These are phyloP conservation scores for Orbilia blumenaviensis DNA, from an alignment of 2,329 filamentous ascomycete genomes.

Conservation along the genomic window DNA sequence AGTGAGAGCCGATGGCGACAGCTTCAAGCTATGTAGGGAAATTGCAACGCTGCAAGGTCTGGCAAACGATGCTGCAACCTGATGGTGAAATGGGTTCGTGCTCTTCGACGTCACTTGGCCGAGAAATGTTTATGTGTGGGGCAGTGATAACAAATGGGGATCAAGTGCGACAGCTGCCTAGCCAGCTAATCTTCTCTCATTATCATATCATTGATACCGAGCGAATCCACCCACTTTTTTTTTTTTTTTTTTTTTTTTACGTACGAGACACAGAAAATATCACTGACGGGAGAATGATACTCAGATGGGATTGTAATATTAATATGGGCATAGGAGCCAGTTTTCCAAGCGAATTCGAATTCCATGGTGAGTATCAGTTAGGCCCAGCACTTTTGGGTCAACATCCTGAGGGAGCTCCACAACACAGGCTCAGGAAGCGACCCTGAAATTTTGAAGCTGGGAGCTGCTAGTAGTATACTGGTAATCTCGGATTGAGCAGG, in stretches of 20 bases:
- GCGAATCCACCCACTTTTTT: constrained; percentile 8
- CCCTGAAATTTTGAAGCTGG: too few relatives aligned
- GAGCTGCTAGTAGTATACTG: too few relatives aligned
- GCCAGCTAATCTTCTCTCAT: constrained; percentile 25
- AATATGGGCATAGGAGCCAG: too few relatives aligned
- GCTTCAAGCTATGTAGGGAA: constrained; percentile 9
- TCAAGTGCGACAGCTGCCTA: constrained; percentile 44
- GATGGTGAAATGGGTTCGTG: not conserved
- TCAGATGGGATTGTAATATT: too few relatives aligned
- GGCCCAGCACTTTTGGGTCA: too few relatives aligned
- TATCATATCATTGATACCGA: too few relatives aligned
- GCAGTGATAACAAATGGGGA: constrained; percentile 11
- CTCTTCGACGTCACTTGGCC: constrained; percentile 25
- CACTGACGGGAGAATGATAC: not conserved
- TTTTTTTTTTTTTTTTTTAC: constrained; percentile 4
- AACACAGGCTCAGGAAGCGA: not conserved
- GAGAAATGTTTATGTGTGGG: constrained; percentile 15
- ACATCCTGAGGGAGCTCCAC: not conserved
- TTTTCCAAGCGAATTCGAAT: too few relatives aligned
- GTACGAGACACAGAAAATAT: not conserved
- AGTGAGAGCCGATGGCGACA: constrained; percentile 22
- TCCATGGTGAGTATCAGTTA: too few relatives aligned
- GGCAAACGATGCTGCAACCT: constrained; percentile 24
- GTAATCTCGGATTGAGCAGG: not conserved
- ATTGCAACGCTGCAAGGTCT: constrained; percentile 4